Base-by-base conservation (phyloP, 116 monocot genomes). In the Cymodocea nodosa region DNA sequence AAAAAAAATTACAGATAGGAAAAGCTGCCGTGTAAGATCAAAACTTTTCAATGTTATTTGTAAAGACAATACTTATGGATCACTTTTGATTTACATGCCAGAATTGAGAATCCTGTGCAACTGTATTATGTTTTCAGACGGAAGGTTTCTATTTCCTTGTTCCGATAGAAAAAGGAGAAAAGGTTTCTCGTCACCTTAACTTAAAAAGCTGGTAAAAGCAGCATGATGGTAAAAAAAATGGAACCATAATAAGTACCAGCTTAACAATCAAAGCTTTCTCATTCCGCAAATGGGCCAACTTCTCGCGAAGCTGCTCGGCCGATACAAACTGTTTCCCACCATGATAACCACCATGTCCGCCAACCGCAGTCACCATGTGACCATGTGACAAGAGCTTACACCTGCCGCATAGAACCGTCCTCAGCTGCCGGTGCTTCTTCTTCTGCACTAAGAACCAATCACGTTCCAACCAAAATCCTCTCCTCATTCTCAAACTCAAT, bases 341-440 rank as follows among this genome's bases (percentile, higher is more conserved):
- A 36, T 88, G 59, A 78, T 98, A 98, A 60, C 98, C 98, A 23
- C 98, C 98, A 65, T 87, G 83, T 36, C 98, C 98, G 54, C 98
- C 98, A 56, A 98, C 98, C 62, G 98, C 98, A 59, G 98, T 91
- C 39, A 98, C 74, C 98, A 98, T 92, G 72, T 82, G 85, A 8
- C 98, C 98, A 76, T 98, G 98, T 0, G 98, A 88, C 60, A 98
- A 59, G 20, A 98, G 73, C 74, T 75, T 83, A 60, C 98, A 98
- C 66, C 98, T 80, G 34, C 90, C 85, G 66, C 98, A 98, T n/a
- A 98, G 82, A 20, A 98, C 70, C 40, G 88, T 91, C 65, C 77
- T 85, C 25, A 98, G 79, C 62, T 98, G 98, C 51, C 60, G 85
- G 56, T 98, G 98, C 56, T 61, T 91, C 77, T 91, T 91, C 71